Evolutionary conservation across 2,329 filamentous ascomycete species (phyloP).

Genomic region (Phyllosticta citrichinensis): DNA sequence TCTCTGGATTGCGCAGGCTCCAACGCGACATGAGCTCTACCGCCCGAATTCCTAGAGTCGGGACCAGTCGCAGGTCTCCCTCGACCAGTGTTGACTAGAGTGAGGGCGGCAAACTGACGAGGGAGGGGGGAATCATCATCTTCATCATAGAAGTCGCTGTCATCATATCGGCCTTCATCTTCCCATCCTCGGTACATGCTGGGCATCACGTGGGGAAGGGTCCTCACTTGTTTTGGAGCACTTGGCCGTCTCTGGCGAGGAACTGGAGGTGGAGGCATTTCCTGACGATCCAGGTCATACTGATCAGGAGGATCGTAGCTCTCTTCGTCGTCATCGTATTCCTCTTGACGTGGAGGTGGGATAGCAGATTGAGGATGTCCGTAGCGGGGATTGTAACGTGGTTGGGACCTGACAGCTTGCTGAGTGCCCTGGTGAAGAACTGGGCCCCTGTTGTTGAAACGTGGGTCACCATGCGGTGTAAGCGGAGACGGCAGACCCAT

Average conservation of each 20-base stretch:
- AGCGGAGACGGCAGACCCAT: slow-evolving; percentile 8
- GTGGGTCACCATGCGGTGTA: neutral
- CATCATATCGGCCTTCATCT: neutral
- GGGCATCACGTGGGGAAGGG: neutral
- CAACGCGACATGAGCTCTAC: neutral
- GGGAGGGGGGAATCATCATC: neutral
- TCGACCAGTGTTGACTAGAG: neutral
- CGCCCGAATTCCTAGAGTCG: neutral
- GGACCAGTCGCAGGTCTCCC: neutral
- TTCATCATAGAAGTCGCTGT: neutral
- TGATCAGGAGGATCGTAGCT: neutral
- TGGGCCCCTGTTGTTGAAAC: neutral
- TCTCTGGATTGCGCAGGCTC: slow-evolving; percentile 1
- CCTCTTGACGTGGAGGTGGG: neutral
- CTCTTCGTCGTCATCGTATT: neutral
- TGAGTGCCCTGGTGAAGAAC: neutral
- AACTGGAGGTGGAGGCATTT: neutral
- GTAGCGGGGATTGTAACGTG: neutral
- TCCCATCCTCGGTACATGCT: neutral
- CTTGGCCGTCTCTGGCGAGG: neutral
- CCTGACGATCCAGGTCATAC: neutral
- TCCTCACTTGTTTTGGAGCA: neutral
- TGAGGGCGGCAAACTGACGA: neutral
- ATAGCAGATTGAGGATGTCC: neutral
- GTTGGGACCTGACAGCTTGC: neutral